These are phyloP conservation scores for Dendrostoma leiphaemia DNA, from an alignment of 2,329 filamentous ascomycete genomes.

Conservation along the genomic window DNA sequence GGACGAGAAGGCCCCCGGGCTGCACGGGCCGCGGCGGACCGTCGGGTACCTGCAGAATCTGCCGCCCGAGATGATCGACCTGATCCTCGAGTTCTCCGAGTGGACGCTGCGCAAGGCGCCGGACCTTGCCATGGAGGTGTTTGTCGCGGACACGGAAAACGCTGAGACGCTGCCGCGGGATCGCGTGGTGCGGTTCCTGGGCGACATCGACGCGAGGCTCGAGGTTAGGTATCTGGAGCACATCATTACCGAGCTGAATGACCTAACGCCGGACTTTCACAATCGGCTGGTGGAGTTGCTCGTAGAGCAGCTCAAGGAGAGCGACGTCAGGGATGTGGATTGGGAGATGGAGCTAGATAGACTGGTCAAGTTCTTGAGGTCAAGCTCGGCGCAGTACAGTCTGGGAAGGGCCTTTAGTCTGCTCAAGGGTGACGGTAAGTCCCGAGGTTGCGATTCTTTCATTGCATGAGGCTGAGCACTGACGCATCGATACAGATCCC, in stretches of 20 bases:
- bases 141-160: slow-evolving; percentile 90
- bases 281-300: slow-evolving; percentile 74
- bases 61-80: slow-evolving; percentile 81
- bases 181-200: slow-evolving; percentile 71
- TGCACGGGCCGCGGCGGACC: slow-evolving; percentile 81
- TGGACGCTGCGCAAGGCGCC: slow-evolving; percentile 79
- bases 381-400: slow-evolving; percentile 79
- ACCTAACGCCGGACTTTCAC: slow-evolving; percentile 82
- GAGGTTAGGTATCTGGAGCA: slow-evolving; percentile 87
- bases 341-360: slow-evolving; percentile 61
- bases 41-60: slow-evolving; percentile 88
- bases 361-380: slow-evolving; percentile 72
- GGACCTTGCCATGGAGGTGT: slow-evolving; percentile 84
- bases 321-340: slow-evolving; percentile 37
- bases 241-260: slow-evolving; percentile 82
- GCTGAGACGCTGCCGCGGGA: slow-evolving; percentile 84
- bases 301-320: slow-evolving; percentile 54
- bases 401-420: slow-evolving; percentile 72
- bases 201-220: slow-evolving; percentile 64
- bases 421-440: slow-evolving; percentile 75
- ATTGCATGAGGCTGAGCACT: slow-evolving; percentile 2
- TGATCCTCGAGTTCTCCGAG: slow-evolving; percentile 86
- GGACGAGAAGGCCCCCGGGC: slow-evolving; percentile 48
- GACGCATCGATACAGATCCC: slow-evolving; percentile 55
- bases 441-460: no score